phyloP scores from a whole-genome alignment of 116 monocot genomes.

The Papilionanthe hybrid region DNA sequence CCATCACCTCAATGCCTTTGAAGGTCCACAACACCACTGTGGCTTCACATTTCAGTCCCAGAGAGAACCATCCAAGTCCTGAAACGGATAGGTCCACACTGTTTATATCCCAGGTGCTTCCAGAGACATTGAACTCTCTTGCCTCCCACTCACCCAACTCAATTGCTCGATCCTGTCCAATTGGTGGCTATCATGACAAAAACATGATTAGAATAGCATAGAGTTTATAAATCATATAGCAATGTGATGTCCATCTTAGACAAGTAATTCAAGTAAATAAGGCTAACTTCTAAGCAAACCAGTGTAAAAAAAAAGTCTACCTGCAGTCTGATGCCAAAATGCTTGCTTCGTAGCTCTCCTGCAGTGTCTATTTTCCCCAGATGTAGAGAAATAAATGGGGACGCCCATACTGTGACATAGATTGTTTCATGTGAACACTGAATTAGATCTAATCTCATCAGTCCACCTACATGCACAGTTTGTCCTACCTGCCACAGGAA shows the following conservation, averaged over 20 bases:
- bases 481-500: slow-evolving; percentile 60
- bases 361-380: slow-evolving; percentile 84
- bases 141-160: slow-evolving; percentile 67
- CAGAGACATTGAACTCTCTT: slow-evolving; percentile 68
- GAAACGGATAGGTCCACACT: slow-evolving; percentile 67
- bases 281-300: not conserved
- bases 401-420: slow-evolving; percentile 82
- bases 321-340: slow-evolving; percentile 86
- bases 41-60: slow-evolving; percentile 87
- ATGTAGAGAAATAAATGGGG: slow-evolving; percentile 79
- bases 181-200: slow-evolving; percentile 55
- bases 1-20: slow-evolving; percentile 56
- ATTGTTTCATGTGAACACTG: slow-evolving; percentile 66
- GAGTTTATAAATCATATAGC: not conserved
- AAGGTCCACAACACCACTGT: slow-evolving; percentile 70
- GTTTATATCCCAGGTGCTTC: slow-evolving; percentile 83
- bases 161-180: slow-evolving; percentile 48
- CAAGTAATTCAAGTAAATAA: not conserved
- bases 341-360: slow-evolving; percentile 60
- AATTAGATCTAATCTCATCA: slow-evolving; percentile 63
- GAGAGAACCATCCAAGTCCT: slow-evolving; percentile 84
- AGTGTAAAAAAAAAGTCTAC: slow-evolving; percentile 13
- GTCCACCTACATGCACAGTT: slow-evolving; percentile 81
- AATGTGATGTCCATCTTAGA: not conserved
- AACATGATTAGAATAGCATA: not conserved